A percentile compares a stretch with the other conserved stretches of the same genome.
phyloP scores from a whole-genome alignment of 2,329 filamentous ascomycete genomes.

The Xylariaceae sp. region DNA sequence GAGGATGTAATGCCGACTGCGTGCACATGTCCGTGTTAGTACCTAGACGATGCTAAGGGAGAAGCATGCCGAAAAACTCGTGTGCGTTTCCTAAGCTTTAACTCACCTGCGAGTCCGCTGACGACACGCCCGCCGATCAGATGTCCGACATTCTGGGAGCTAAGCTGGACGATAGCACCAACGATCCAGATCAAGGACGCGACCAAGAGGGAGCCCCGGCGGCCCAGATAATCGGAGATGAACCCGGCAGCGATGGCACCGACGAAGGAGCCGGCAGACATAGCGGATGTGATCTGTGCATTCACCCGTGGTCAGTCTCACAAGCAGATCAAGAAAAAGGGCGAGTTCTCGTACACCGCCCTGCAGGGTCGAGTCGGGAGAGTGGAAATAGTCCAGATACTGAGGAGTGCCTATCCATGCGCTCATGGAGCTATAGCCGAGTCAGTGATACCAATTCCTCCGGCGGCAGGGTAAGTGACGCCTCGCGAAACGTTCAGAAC shows the following conservation, averaged over 20 bases:
- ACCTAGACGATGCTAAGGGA: not conserved
- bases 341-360: constrained; percentile 37
- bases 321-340: not conserved
- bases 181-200: constrained; percentile 52
- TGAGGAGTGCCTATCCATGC: constrained; percentile 53
- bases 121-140: constrained; percentile 57
- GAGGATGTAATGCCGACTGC: constrained; percentile 66
- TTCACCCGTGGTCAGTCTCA: not conserved
- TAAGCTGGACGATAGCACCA: constrained; percentile 59
- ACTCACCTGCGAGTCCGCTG: constrained; percentile 51
- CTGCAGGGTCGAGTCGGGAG: constrained; percentile 47
- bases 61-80: too few relatives aligned
- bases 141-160: constrained; percentile 57
- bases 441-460: not conserved
- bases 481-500: constrained; percentile 30
- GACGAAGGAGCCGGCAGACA: constrained; percentile 52
- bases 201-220: constrained; percentile 44
- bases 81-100: not conserved
- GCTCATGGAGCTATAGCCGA: constrained; percentile 36
- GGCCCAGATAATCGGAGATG: constrained; percentile 49
- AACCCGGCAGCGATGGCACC: constrained; percentile 49
- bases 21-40: not conserved
- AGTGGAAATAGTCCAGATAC: constrained; percentile 53
- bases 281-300: constrained; percentile 46
- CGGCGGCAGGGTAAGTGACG: too few relatives aligned